Base-by-base conservation (phyloP, 208 protist species). In the Spongospora subterranea region DNA sequence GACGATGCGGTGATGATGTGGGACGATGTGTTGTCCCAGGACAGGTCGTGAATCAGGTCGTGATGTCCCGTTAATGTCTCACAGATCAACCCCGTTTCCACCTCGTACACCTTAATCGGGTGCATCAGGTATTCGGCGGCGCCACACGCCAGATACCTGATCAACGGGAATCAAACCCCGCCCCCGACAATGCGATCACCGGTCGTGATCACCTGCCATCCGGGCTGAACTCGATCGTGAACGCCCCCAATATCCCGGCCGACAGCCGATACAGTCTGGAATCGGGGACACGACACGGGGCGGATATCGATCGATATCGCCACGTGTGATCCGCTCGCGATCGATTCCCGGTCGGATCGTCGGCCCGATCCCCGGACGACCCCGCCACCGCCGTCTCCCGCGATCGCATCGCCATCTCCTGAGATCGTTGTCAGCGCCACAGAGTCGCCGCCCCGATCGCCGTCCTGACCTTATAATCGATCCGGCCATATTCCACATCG, bases 211-310 rank as follows among this genome's bases (percentile, higher is more conserved):
- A n/a, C 6, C 71, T 6, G 17, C 71, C 71, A 43, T 82, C 71
- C 71, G 71, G 71, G n/a, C 71, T 82, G 71, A 82, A 82, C n/a
- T 82, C 71, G n/a, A 82, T 43, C 17, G 40, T n/a, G 71, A 82
- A 82, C 13, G 71, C 71, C 6, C 71, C 71, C 35, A 82, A 43
- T 43, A n/a, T 39, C 13, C 71, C 71, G n/a, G 35, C 40, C 13
- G 35, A 17, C n/a, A 82, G 71, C 13, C n/a, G 6, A 35, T 43
- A 35, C 17, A 43, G 35, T 20, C 40, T 6, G 6, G 11, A 20
- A 43, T 82, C 35, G 13, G 71, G 71, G 6, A 82, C n/a, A 13
- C 6, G 40, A 82, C 71, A 82, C n/a, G 71, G n/a, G n/a, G 6
- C 71, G 6, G 50, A 60, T 29, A 6, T 24, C 6, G 50, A 60